Evolutionary conservation across 768 basidiomycete species (phyloP), one percentile per base, ranked within the genome.

Genomic region (Termitomyces bulborhizus): DNA sequence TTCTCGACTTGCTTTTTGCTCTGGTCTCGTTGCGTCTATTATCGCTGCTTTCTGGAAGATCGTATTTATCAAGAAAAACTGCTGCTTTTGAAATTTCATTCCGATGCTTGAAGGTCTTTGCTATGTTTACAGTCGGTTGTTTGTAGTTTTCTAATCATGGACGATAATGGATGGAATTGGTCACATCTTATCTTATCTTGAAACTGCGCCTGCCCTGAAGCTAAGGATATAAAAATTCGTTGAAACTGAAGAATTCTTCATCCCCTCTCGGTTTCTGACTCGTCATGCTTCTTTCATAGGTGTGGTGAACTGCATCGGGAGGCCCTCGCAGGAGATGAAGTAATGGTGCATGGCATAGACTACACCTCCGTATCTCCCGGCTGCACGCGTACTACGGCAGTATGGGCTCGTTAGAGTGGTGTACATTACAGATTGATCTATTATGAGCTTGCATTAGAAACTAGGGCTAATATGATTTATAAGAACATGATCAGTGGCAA

Each of bases 311-410:
- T 46, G 61, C 56, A 63, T 69, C 66, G 65, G 69, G 77, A 73
- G 87, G 86, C 63, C 77, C 85, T 88, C 87, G 86, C 88, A 88
- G 88, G 85, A 90, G 86, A 90, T 87, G 83, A 84, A 90, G 65
- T 86, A 85, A 83, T 82, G 85, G 88, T 79, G 88, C 88, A 86
- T 67, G 84, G 87, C 87, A 88, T 89, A 87, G 80, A 78, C 74
- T 84, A 81, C 79, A 83, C 87, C 86, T 84, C 86, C 83, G 88
- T 90, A 90, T 90, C 88, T 86, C 84, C 87, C 84, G 79, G 68
- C 74, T 71, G 76, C 76, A 48, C 49, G 72, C 69, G 55, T 68
- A 60, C 62, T 62, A 81, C 81, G 75, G 76, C 76, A 65, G 73
- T 66, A 75, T 78, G 85, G 87, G 88, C 78, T 86, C 87, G 87